Evolutionary conservation across 164 flowering plant genomes (phyloP), one percentile per base, ranked within the genome.

Genomic region (Stephania yunnanensis): DNA sequence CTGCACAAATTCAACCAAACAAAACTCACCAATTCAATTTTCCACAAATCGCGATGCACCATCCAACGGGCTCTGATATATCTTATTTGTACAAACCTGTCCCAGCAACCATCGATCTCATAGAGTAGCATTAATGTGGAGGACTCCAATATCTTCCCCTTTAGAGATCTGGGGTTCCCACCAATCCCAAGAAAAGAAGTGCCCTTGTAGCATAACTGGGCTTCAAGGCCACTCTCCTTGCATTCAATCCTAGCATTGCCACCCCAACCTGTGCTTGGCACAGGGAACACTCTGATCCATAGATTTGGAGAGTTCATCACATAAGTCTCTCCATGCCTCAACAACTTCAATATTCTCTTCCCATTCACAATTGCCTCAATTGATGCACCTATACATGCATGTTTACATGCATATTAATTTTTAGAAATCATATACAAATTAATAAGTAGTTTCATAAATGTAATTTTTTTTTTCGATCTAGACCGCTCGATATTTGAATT

Each of bases 31-130:
- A 5, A 61, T 58, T 61, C 11, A 3, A 50, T 7, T 0, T 8
- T 10, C 0, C 9, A 50, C 11, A 2, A 10, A 15, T 15, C 55
- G 1, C 53, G 15, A 50, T 50, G 15, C 15, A 48, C 65, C 15
- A 71, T 6, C 29, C 7, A 63, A 7, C 20, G 6, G 29, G 2
- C 42, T 36, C 17, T 5, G 11, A 2, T 7, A 17, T 22, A 64
- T 45, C n/a, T 66, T 12, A 20, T 55, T 31, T 19, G n/a, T 17
- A 3, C 12, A 50, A 85, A 94, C 98, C 91, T 87, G 70, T 95
- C 97, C 98, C 98, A 95, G 20, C 85, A 88, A 55, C 98, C 97
- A 69, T 82, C 65, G 42, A 95, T 79, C 77, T 90, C 90, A 44
- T 77, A 89, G 5, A 94, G 78, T 25, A 85, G 80, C 72, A 88